phyloP scores from a whole-genome alignment of 805 yeast species.

The Schwanniomyces yamadae region DNA sequence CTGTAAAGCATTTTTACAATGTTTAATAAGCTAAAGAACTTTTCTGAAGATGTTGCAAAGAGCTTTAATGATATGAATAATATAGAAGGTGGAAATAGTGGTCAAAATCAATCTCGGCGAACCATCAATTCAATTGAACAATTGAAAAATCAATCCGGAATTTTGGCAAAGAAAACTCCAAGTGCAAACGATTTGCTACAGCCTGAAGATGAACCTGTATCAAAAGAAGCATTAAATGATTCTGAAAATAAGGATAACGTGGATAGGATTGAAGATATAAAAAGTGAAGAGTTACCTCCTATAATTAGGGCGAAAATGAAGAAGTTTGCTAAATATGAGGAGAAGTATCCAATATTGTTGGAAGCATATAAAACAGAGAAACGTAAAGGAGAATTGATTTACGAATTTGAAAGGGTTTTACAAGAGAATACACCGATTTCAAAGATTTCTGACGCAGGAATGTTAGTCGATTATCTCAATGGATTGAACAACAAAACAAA shows the following conservation, averaged over 20 bases:
- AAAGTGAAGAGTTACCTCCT: constrained; percentile 50
- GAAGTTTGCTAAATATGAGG: constrained; percentile 84
- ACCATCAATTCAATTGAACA: constrained; percentile 22
- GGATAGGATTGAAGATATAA: constrained; percentile 7
- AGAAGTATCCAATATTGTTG: constrained; percentile 80
- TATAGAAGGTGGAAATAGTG: constrained; percentile 12
- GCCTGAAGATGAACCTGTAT: constrained; percentile 42
- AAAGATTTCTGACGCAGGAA: constrained; percentile 68
- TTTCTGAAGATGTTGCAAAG: constrained; percentile 47
- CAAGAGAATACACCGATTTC: constrained; percentile 80
- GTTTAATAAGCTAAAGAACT: constrained; percentile 42
- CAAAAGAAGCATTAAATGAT: constrained; percentile 13
- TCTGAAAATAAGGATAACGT: constrained; percentile 4
- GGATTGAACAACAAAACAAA: constrained; percentile 60
- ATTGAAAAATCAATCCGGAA: constrained; percentile 31
- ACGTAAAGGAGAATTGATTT: constrained; percentile 58
- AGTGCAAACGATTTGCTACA: constrained; percentile 44
- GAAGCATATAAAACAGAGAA: constrained; percentile 86
- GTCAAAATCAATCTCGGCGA: constrained; percentile 4
- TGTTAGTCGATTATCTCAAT: constrained; percentile 65
- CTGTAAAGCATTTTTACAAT: no score
- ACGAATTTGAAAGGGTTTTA: constrained; percentile 63
- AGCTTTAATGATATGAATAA: constrained; percentile 34
- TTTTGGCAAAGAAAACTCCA: constrained; percentile 47
- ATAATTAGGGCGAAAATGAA: constrained; percentile 60